Base-by-base conservation (phyloP, 2,329 filamentous ascomycete genomes). In the Colletotrichum viniferum region DNA sequence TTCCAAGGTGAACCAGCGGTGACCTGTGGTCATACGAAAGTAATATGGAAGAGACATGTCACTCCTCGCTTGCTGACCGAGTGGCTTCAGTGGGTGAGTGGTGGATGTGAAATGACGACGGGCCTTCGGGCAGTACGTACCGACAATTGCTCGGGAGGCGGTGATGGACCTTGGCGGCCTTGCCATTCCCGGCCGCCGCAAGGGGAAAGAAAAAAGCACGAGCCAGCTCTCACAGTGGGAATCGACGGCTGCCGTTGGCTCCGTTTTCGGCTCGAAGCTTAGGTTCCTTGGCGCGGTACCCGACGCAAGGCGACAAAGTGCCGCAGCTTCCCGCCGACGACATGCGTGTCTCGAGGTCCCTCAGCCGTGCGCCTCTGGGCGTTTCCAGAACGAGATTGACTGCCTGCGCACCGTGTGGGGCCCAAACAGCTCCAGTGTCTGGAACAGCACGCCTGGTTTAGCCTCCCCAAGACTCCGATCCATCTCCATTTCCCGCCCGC, bases 241-340 rank as follows among this genome's bases (percentile, higher is more conserved):
- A 26, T 13, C 38, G n/a, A 43, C 13, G 12, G 64, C 12, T 14
- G 61, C 38, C 55, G 62, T 62, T 74, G 69, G 72, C 68, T 71
- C 72, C 69, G 69, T 74, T 74, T 72, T 72, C 72, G 68, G 72
- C 72, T 61, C 72, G 72, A 72, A 67, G 72, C 69, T 74, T 74
- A 69, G 62, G 61, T 63, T 65, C 55, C 72, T 72, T 72, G 69
- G 55, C 72, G 72, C 69, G 72, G 72, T 67, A 72, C 72, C 68
- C 69, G 68, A 74, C 5, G 52, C n/a, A 61, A 65, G 36, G 65
- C 71, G 60, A 64, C 48, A 66, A 38, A 48, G 67, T 74, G 67
- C 67, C 67, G 71, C 58, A 56, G 72, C 36, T 48, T 74, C 32
- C 72, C 67, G 71, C 66, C 21, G 6, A 26, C 16, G 36, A 38